Conservation (phyloP, 2,329 filamentous ascomycete genomes). For the Penicillium sp. region DNA sequence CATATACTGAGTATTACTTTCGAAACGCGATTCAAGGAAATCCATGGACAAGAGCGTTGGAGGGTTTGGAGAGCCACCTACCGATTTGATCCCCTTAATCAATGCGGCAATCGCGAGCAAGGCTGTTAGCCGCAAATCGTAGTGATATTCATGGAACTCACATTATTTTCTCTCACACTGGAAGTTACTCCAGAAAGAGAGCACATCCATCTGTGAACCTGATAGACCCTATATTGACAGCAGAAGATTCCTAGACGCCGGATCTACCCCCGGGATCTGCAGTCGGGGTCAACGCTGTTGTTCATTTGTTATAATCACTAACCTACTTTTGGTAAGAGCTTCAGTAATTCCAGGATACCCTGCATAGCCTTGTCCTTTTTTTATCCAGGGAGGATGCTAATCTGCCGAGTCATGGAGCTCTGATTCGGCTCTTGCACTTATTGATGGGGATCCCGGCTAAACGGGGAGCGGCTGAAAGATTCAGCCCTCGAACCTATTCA, state of each 20-base stretch:
- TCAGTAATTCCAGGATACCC: constrained; percentile 1
- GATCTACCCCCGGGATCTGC: neutral
- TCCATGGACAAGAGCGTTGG: neutral
- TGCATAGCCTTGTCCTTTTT: constrained; percentile 6
- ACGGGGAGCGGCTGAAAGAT: neutral
- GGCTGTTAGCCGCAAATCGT: constrained; percentile 15
- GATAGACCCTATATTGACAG: constrained; percentile 10
- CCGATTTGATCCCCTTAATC: neutral
- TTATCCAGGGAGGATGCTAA: neutral
- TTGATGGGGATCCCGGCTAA: constrained; percentile 11
- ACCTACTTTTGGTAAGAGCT: constrained; percentile 13
- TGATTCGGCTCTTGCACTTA: neutral
- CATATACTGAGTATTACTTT: no score
- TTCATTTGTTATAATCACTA: constrained; percentile 3
- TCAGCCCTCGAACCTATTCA: neutral
- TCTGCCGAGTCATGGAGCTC: neutral
- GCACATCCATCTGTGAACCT: neutral
- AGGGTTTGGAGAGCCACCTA: neutral
- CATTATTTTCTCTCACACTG: constrained; percentile 13
- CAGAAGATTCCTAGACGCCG: constrained; percentile 1
- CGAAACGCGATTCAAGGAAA: neutral
- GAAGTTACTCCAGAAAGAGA: constrained; percentile 6
- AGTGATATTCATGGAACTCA: constrained; percentile 17
- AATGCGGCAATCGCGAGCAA: neutral
- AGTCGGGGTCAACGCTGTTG: neutral